phyloP scores from a whole-genome alignment of 2,329 filamentous ascomycete genomes.

The Aspergillus uvarum region DNA sequence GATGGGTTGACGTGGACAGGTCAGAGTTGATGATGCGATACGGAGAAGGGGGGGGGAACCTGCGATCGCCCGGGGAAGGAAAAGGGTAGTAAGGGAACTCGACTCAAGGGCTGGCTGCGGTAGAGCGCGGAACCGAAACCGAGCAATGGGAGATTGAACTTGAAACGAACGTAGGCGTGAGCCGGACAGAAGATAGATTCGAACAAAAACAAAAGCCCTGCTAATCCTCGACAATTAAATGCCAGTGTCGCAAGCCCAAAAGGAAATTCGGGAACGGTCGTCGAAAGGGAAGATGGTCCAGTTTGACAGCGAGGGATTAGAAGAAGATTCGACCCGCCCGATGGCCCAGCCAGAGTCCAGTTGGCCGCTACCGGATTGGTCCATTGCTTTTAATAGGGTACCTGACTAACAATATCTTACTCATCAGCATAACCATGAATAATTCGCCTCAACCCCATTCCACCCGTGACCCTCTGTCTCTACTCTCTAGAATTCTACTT shows the following conservation, averaged over 20 bases:
- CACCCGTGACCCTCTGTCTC: too few species aligned
- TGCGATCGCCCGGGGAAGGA: conserved; percentile 15
- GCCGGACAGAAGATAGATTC: not conserved
- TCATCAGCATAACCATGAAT: not conserved
- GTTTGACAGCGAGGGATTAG: conserved; percentile 2
- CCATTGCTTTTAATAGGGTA: conserved; percentile 14
- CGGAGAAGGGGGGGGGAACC: conserved; percentile 14
- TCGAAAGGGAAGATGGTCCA: conserved; percentile 3
- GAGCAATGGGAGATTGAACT: not conserved
- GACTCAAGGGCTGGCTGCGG: conserved; percentile 6
- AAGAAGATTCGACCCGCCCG: conserved; percentile 7
- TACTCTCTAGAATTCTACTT: too few species aligned
- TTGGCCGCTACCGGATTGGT: conserved; percentile 10
- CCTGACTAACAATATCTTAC: conserved; percentile 1
- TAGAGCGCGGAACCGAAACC: conserved; percentile 8
- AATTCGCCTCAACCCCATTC: not conserved
- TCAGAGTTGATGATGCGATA: conserved; percentile 9
- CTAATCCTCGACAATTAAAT: not conserved
- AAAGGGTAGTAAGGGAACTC: conserved; percentile 7
- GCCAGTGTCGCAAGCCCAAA: not conserved
- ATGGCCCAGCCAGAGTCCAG: conserved; percentile 8
- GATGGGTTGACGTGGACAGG: conserved; percentile 4
- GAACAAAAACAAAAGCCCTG: not conserved
- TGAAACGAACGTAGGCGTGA: conserved; percentile 5
- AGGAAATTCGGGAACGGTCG: not conserved